Base-by-base conservation (phyloP, 2,329 filamentous ascomycete genomes). In the Trichoderma pleuroti region DNA sequence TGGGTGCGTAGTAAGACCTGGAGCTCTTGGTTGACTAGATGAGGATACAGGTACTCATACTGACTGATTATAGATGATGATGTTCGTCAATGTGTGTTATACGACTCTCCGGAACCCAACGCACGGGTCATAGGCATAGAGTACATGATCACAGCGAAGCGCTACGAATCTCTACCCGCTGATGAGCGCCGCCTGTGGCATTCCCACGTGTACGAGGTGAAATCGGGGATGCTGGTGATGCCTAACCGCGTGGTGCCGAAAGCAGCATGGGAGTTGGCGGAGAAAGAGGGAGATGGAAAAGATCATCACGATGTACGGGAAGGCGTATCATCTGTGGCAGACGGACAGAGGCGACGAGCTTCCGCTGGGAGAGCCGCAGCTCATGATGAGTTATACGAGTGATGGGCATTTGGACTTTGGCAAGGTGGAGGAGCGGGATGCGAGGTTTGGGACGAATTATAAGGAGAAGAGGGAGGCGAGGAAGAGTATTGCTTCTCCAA, bases 271-370 rank as follows among this genome's bases (percentile, higher is more conserved):
- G 91, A 96, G 73, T 78, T 85, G 5, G 91, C 92, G 2, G 93
- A 97, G 82, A 92, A 92, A 88, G 36, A 86, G 87, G 60, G 93
- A 95, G 80, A 96, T 97, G 92, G 88, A 91, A 73, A 86, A 94
- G 71, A 85, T 96, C 0, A 82, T 93, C 4, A 84, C 87, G 0
- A 78, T 96, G 3, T 97, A 97, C 76, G 93, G 93, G 11, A 97
- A 97, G 78, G 88, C 91, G 1, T 96, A 91, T 79, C 93, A 97
- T 78, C 84, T 96, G 54, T 97, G 94, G 93, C 92, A 97, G 85
- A 88, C 91, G 18, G 93, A 97, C 80, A 84, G 87, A 7, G 92
- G 92, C 0, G 88, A 95, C 76, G 76, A 77, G 71, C 72, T 88
- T 34, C 86, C 86, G 0, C 74, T 88, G 4, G 86, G 86, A 0